phyloP scores from a whole-genome alignment of 129 eudicot genomes.

The Gnaphalium uliginosum region DNA sequence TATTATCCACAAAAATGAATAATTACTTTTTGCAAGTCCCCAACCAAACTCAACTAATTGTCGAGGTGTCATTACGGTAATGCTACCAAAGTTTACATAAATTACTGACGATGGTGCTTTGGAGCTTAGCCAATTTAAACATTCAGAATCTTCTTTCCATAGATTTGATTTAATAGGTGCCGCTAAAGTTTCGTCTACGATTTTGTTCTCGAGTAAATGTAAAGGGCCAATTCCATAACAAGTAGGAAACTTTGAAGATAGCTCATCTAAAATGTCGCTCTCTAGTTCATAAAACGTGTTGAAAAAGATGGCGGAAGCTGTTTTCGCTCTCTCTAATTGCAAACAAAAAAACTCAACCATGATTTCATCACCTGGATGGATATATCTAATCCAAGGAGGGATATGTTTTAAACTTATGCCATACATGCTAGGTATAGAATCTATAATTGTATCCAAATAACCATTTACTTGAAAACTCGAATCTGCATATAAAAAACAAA shows the following conservation, averaged over 20 bases:
- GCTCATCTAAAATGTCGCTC: constrained; percentile 18
- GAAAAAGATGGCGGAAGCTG: constrained; percentile 36
- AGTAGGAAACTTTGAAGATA: constrained; percentile 19
- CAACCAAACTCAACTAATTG: constrained; percentile 57
- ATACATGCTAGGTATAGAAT: constrained; percentile 48
- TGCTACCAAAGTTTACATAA: not conserved
- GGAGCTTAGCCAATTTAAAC: constrained; percentile 50
- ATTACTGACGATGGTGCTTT: constrained; percentile 29
- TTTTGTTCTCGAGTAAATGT: constrained; percentile 30
- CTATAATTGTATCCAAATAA: constrained; percentile 44
- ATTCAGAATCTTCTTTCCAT: constrained; percentile 52
- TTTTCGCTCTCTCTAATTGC: constrained; percentile 17
- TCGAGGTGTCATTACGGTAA: constrained; percentile 27
- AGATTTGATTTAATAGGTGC: constrained; percentile 42
- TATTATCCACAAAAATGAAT: constrained; percentile 28
- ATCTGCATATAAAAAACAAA: constrained; percentile 29
- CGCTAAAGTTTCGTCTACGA: constrained; percentile 2
- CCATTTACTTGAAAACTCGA: constrained; percentile 22
- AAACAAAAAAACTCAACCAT: not conserved
- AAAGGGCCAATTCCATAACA: constrained; percentile 53
- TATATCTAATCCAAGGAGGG: constrained; percentile 48
- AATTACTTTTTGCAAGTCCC: constrained; percentile 58
- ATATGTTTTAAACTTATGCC: constrained; percentile 44
- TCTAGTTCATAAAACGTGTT: constrained; percentile 58
- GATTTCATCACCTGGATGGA: constrained; percentile 46